Evolutionary conservation across 805 yeast species (phyloP), one percentile per base, ranked within the genome.

Genomic region (Zygoascus flipseniorum): DNA sequence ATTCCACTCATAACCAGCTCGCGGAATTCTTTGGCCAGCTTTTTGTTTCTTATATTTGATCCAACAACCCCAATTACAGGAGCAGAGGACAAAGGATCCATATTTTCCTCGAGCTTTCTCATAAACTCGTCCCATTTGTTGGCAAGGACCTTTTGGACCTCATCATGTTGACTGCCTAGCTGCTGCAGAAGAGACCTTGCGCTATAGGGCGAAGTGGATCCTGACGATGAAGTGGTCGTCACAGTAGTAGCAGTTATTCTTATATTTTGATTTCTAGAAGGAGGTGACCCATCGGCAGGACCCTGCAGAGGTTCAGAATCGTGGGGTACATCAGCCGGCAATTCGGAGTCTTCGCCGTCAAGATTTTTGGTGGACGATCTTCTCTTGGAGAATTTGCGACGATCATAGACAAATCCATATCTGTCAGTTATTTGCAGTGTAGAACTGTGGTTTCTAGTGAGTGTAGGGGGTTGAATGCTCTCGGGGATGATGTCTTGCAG

Each of bases 61-160:
- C 26, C 28, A 26, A 26, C 42, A 31, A 19, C 39, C 13, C 42
- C 41, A 19, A 31, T 31, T 5, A n/a, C 60, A 64, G 31, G 57
- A 59, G 20, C 26, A 18, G 45, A 42, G 5, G 26, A 18, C 18
- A 42, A 16, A 2, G 45, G 45, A 42, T 42, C 45, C 20, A 42
- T 10, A 16, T 16, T 18, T 42, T 42, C 20, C 20, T 42, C 45
- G 13, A 74, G 58, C 31, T 70, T 70, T 44, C 65, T 65, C 52
- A 77, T 63, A 51, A 77, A 71, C 2, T 64, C 69, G 51, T 76
- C 77, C 83, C 83, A 79, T 53, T 70, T 66, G 28, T 68, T 62
- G 31, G 69, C 69, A 23, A 70, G 71, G 23, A 69, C 67, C 18
- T 68, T 62, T 50, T 72, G 76, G 13, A 65, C 63, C 11, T 68